phyloP scores from a whole-genome alignment of 345 rosid species.

The Diplotaxis tenuifolia region DNA sequence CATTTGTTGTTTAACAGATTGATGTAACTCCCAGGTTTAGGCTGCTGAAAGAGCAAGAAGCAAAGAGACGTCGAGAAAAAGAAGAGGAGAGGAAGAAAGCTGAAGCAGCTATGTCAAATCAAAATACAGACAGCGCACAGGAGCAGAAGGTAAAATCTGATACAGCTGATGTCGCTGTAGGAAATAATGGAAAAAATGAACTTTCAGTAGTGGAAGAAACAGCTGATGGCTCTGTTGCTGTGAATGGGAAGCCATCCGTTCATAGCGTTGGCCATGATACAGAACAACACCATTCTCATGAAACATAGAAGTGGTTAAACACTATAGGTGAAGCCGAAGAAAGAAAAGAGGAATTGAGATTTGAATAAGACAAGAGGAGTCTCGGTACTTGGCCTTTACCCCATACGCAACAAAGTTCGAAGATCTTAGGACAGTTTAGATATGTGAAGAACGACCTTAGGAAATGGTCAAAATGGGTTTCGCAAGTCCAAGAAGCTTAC shows the following conservation, averaged over 20 bases:
- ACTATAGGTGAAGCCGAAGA: neutral
- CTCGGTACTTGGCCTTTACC: neutral
- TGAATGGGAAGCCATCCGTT: conserved; percentile 47
- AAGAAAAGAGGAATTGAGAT: conserved; percentile 4
- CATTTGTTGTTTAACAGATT: conserved; percentile 18
- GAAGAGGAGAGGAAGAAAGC: conserved; percentile 62
- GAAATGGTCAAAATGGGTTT: neutral
- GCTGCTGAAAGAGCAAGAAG: conserved; percentile 78
- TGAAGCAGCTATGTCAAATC: conserved; percentile 43
- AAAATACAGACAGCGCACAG: conserved; percentile 23
- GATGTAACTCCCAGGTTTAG: conserved; percentile 56
- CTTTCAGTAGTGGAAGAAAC: conserved; percentile 28
- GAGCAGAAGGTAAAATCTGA: conserved; percentile 34
- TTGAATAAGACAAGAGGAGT: conserved; percentile 8
- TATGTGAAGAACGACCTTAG: neutral
- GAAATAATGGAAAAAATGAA: conserved; percentile 19
- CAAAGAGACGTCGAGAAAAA: conserved; percentile 55
- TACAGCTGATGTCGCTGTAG: conserved; percentile 25
- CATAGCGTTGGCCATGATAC: conserved; percentile 32
- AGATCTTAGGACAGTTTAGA: neutral
- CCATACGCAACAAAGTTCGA: neutral
- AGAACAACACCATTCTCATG: conserved; percentile 34
- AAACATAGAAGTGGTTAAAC: conserved; percentile 36
- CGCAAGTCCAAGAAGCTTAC: neutral
- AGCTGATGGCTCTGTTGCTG: conserved; percentile 34